phyloP scores from a whole-genome alignment of 208 protist genomes.

The Polymyxa betae region DNA sequence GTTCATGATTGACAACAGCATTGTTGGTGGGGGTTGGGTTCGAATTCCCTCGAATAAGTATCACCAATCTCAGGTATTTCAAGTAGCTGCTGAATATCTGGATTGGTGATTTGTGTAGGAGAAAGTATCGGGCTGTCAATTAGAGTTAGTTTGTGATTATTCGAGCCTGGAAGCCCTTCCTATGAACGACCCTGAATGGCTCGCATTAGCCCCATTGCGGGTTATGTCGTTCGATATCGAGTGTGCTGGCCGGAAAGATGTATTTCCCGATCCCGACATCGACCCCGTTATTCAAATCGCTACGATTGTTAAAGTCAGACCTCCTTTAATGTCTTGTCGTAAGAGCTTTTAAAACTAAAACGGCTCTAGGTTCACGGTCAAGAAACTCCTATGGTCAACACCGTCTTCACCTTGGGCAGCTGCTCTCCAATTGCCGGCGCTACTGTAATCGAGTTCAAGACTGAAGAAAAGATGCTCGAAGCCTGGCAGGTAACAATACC shows the following conservation, averaged over 20 bases:
- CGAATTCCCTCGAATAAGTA: constrained; percentile 31
- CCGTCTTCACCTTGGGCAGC: constrained; percentile 63
- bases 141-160: constrained; percentile 72
- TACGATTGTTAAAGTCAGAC: neutral
- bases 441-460: constrained; percentile 78
- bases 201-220: constrained; percentile 94
- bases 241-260: constrained; percentile 92
- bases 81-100: neutral
- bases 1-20: constrained; percentile 96
- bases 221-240: constrained; percentile 96
- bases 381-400: constrained; percentile 53
- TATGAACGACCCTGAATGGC: constrained; percentile 79
- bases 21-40: constrained; percentile 82
- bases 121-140: constrained; percentile 53
- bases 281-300: constrained; percentile 99
- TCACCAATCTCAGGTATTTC: neutral
- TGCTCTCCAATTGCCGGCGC: constrained; percentile 63
- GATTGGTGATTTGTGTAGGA: constrained; percentile 40
- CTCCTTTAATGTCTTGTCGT: neutral
- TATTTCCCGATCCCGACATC: constrained; percentile 96
- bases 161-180: constrained; percentile 76
- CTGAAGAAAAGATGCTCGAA: constrained; percentile 88
- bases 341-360: neutral
- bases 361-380: constrained; percentile 78
- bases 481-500: constrained; percentile 75